Base-by-base conservation (phyloP, 495 filamentous ascomycete genomes). In the Penicillium taxi region DNA sequence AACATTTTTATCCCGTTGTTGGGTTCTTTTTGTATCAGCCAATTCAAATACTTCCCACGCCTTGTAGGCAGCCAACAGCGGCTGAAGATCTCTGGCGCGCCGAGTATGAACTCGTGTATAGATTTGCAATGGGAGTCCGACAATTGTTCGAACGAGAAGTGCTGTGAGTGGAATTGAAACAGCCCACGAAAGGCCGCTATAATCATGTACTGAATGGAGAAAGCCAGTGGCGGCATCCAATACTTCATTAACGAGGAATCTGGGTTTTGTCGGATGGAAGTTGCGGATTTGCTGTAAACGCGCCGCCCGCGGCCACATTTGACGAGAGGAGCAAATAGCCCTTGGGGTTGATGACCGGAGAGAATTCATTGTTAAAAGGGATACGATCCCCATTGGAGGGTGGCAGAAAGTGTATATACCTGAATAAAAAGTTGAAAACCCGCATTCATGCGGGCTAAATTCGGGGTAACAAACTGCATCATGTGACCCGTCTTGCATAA, bases 101-200 rank as follows among this genome's bases (percentile, higher is more conserved):
- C 44, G 51, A 14, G 35, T 67, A 50, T 40, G 39, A 41, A 37
- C 59, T 67, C 37, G 61, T 33, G 47, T 58, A 53, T 77, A 85
- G 26, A 77, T 45, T 13, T 70, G 59, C 2, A 82, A 41, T 0
- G 83, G 84, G 3, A 80, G 49, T 26, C 77, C 74, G 46, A 81
- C 51, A 21, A 64, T 33, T 20, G 70, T 63, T 37, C 79, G 78
- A 32, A 90, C 61, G 30, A 74, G 24, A 2, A 86, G 35, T 1
- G 85, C 82, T 1, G 82, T 67, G 36, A 84, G 64, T 0, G 87
- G 86, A 35, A 94, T 74, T 17, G 77, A 71, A 6, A 74, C 48
- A 31, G 57, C 77, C 86, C 86, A 94, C 42, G 86, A 74, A 2
- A 82, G 69, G 29, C 67, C 63, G 17, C 73, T 74, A 45, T 63